Evolutionary conservation across 2,329 filamentous ascomycete species (phyloP).

Genomic region (Xylariales sp.): DNA sequence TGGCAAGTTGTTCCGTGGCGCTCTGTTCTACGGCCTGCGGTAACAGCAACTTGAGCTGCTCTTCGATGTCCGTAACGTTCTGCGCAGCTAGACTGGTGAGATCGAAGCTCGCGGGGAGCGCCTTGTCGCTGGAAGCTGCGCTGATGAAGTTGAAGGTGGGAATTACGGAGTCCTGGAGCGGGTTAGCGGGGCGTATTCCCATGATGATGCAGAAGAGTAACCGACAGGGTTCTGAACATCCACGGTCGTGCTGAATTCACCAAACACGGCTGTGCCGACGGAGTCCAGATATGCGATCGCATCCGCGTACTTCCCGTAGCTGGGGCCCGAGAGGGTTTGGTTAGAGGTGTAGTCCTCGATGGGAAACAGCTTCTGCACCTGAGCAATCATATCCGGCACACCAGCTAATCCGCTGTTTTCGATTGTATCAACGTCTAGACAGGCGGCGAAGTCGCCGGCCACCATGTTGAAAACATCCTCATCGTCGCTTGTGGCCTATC

Average conservation of each 20-base stretch:
- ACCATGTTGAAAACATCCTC: slow-evolving; percentile 27
- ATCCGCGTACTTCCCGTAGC: slow-evolving; percentile 24
- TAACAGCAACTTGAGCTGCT: background rate
- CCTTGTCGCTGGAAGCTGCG: background rate
- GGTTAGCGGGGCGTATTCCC: background rate
- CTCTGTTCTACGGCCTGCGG: slow-evolving; percentile 11
- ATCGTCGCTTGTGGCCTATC: slow-evolving; percentile 25
- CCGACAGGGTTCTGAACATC: slow-evolving; percentile 27
- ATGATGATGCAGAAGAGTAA: background rate
- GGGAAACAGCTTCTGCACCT: slow-evolving; percentile 22
- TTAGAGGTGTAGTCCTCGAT: slow-evolving; percentile 21
- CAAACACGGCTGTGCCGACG: slow-evolving; percentile 20
- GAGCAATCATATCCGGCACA: slow-evolving; percentile 23
- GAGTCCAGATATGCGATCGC: slow-evolving; percentile 22
- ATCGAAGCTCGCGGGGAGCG: background rate
- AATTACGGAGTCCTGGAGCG: background rate
- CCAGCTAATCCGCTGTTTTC: slow-evolving; percentile 8
- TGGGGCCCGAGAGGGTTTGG: slow-evolving; percentile 5
- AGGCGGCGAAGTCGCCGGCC: slow-evolving; percentile 23
- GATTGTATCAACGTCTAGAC: slow-evolving; percentile 19
- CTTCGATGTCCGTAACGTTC: slow-evolving; percentile 7
- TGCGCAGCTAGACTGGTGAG: background rate
- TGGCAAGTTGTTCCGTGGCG: slow-evolving; percentile 8
- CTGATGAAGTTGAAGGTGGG: slow-evolving; percentile 2
- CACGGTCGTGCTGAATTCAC: slow-evolving; percentile 10